Evolutionary conservation across 192 early-diverging fungal species (phyloP), one percentile per base, ranked within the genome.

Genomic region (Allomyces javanicus): DNA sequence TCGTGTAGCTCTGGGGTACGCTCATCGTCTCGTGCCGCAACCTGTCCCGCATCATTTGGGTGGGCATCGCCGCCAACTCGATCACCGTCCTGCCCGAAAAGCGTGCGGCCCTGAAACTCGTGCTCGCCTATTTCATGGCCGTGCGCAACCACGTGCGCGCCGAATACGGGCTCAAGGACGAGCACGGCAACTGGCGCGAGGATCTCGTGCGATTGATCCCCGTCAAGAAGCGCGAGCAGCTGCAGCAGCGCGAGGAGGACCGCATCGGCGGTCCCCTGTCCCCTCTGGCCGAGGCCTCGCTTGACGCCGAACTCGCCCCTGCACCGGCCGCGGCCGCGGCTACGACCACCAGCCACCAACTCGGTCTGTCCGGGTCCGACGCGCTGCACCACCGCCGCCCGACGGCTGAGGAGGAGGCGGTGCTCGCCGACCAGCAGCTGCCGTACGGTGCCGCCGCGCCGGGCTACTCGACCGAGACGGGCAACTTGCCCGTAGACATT

Each of bases 141-240:
- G 73, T 69, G 21, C 82, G 79, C 66, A 78, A 83, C 70, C 70
- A 75, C 66, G 70, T 83, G 7, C 74, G 82, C 21, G 50, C 17
- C 50, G 25, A 58, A 12, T 58, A 21, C 21, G 50, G 50, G 12
- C 50, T 58, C 50, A 58, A 58, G 17, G 66, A 72, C 63, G 77
- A 84, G 64, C 62, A 64, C 21, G 75, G 75, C 22, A 67, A 71
- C 67, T 55, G 69, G 19, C 82, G 72, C 61, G 69, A 67, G n/a
- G 82, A 83, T 61, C 72, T 83, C 14, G 72, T 70, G 44, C 74
- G 72, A 10, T 69, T 74, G 40, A 40, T 83, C 19, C 55, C 68
- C 22, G 21, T 21, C 12, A 58, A 58, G 50, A 58, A 58, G 50
- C 17, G 17, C 50, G 17, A 58, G 50, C 17, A 58, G 50, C 17